Evolutionary conservation across 805 yeast species (phyloP).

Genomic region (Ogataea paraovalis): DNA sequence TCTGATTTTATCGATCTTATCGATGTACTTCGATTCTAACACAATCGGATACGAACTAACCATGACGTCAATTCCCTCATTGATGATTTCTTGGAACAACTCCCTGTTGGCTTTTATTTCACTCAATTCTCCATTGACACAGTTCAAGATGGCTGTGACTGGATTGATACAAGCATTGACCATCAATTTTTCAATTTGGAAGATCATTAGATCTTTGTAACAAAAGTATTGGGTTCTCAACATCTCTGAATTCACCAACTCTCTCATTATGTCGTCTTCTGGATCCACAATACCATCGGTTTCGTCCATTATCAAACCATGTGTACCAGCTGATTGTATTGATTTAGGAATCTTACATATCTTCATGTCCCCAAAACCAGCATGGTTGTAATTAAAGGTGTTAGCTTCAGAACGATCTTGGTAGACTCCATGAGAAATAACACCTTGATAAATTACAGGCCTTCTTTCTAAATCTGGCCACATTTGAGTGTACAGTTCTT

Average conservation of each 20-base stretch:
- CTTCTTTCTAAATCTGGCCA: conserved; percentile 46
- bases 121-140: conserved; percentile 72
- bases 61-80: conserved; percentile 44
- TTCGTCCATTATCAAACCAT: not conserved
- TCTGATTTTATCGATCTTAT: conserved; percentile 28
- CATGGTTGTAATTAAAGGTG: conserved; percentile 53
- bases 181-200: conserved; percentile 70
- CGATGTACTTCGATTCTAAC: conserved; percentile 29
- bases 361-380: conserved; percentile 65
- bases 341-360: conserved; percentile 52
- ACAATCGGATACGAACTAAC: conserved; percentile 27
- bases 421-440: conserved; percentile 81
- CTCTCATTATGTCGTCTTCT: conserved; percentile 20
- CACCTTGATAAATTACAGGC: conserved; percentile 69
- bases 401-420: conserved; percentile 28
- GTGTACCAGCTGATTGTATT: conserved; percentile 9
- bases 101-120: conserved; percentile 32
- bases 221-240: conserved; percentile 30
- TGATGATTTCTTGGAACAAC: conserved; percentile 39
- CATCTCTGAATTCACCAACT: conserved; percentile 23
- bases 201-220: conserved; percentile 44
- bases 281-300: conserved; percentile 12
- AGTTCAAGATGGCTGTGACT: conserved; percentile 70
- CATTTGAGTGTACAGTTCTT: conserved; percentile 41
- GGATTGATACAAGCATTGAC: conserved; percentile 85